A percentile compares a stretch with the other conserved stretches of the same genome.
Conservation (phyloP, 306 rosid genomes). For the Chamaecrista fasciculata region DNA sequence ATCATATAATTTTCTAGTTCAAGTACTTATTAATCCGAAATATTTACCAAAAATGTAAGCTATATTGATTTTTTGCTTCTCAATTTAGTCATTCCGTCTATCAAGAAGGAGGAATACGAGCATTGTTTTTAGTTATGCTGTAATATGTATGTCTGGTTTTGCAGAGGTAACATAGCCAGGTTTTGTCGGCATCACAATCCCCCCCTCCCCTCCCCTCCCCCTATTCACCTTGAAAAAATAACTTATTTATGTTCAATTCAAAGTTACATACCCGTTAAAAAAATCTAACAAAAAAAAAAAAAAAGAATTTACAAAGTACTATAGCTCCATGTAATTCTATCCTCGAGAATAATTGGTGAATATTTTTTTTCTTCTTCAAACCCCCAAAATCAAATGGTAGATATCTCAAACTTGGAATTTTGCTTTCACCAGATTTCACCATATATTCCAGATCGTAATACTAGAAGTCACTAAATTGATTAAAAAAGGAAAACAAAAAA, state of each 20-base stretch:
- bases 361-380: not conserved
- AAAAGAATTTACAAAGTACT: not conserved
- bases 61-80: slow-evolving; percentile 29
- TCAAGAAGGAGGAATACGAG: slow-evolving; percentile 19
- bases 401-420: slow-evolving; percentile 12
- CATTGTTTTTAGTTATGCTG: slow-evolving; percentile 22
- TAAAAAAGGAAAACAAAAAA: not conserved
- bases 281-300: not conserved
- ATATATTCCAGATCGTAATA: not conserved
- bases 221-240: too few relatives aligned
- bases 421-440: not conserved
- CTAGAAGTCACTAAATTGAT: not conserved
- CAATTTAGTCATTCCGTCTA: slow-evolving; percentile 23
- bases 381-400: not conserved
- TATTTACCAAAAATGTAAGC: slow-evolving; percentile 6
- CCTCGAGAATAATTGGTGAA: not conserved
- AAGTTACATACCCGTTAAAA: not conserved
- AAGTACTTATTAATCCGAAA: slow-evolving; percentile 12
- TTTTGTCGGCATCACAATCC: too few relatives aligned
- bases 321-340: not conserved
- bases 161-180: slow-evolving; percentile 2
- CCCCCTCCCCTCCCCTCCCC: too few relatives aligned
- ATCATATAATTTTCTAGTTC: not conserved
- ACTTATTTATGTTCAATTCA: not conserved
- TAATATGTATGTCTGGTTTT: slow-evolving; percentile 2